A percentile compares a stretch with the other conserved stretches of the same genome.
These are phyloP conservation scores for Glycine latifolia DNA, from an alignment of 306 rosid genomes.

Conservation along the genomic window DNA sequence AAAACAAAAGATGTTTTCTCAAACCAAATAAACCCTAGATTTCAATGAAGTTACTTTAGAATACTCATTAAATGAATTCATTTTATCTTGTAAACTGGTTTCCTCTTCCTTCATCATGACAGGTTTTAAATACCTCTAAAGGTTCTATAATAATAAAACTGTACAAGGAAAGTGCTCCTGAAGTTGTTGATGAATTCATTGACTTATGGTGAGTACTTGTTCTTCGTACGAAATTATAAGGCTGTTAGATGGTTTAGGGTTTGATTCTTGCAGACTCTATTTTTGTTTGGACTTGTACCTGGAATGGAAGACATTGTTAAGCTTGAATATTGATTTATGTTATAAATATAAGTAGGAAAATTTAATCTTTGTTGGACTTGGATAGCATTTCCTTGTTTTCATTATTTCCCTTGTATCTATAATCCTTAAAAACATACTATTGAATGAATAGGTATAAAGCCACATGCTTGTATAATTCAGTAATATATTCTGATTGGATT, in stretches of 20 bases:
- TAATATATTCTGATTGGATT: constrained; percentile 3
- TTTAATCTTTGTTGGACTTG: not conserved
- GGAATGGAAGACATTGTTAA: constrained; percentile 17
- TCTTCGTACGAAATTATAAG: constrained; percentile 23
- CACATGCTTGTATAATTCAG: not conserved
- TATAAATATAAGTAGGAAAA: not conserved
- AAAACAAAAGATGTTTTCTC: not conserved
- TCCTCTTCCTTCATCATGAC: constrained; percentile 3
- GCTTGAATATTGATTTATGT: constrained; percentile 19
- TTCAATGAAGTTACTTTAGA: constrained; percentile 5
- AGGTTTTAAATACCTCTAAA: constrained; percentile 90
- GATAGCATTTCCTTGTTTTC: constrained; percentile 14
- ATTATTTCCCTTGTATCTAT: not conserved
- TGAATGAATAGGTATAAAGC: constrained; percentile 23
- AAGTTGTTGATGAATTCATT: constrained; percentile 95
- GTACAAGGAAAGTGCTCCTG: constrained; percentile 90
- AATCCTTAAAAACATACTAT: not conserved
- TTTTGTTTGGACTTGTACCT: constrained; percentile 1
- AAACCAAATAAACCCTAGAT: not conserved
- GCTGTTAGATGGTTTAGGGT: constrained; percentile 34
- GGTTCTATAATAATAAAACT: constrained; percentile 77
- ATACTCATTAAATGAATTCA: constrained; percentile 21
- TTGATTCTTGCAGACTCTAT: constrained; percentile 3
- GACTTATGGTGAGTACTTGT: constrained; percentile 84
- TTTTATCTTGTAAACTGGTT: constrained; percentile 33